Conservation (phyloP, 1,284 basidiomycete species). For the Phlebopus sp. region DNA sequence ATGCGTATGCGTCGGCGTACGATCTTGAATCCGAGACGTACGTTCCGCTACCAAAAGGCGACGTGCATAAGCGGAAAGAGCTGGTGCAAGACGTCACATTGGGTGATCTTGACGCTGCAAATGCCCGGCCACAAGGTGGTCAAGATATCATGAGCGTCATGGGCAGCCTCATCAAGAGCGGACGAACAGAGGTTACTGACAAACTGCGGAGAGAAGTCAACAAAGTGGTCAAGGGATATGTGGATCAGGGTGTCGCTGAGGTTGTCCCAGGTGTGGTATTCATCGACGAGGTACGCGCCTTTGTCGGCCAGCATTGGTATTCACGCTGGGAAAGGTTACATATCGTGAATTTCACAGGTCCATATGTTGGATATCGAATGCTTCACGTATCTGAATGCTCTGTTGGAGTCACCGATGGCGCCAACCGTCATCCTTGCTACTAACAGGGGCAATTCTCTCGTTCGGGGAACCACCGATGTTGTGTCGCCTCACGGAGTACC, state of each 20-base stretch:
- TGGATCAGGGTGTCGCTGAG: conserved; percentile 97
- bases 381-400: conserved; percentile 96
- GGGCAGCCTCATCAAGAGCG: conserved; percentile 93
- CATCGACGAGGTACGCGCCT: conserved; percentile 85
- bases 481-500: conserved; percentile 93
- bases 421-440: conserved; percentile 97
- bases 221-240: conserved; percentile 97
- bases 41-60: conserved; percentile 95
- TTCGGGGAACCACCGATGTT: conserved; percentile 91
- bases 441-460: conserved; percentile 89
- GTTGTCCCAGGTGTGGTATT: conserved; percentile 97
- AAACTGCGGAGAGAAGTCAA: conserved; percentile 95
- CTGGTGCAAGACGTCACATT: conserved; percentile 97
- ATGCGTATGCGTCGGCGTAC: conserved; percentile 98
- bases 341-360: conserved; percentile 53
- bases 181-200: conserved; percentile 95
- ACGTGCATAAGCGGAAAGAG: conserved; percentile 97
- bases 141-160: conserved; percentile 99
- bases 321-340: background rate
- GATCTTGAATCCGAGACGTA: conserved; percentile 99
- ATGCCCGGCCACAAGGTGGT: conserved; percentile 91
- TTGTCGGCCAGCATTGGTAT: background rate
- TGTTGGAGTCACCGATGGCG: conserved; percentile 94
- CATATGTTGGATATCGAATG: conserved; percentile 99
- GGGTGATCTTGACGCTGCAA: conserved; percentile 95